phyloP scores from a whole-genome alignment of 2,329 filamentous ascomycete genomes.

The Penicillium fuscoglaucum region DNA sequence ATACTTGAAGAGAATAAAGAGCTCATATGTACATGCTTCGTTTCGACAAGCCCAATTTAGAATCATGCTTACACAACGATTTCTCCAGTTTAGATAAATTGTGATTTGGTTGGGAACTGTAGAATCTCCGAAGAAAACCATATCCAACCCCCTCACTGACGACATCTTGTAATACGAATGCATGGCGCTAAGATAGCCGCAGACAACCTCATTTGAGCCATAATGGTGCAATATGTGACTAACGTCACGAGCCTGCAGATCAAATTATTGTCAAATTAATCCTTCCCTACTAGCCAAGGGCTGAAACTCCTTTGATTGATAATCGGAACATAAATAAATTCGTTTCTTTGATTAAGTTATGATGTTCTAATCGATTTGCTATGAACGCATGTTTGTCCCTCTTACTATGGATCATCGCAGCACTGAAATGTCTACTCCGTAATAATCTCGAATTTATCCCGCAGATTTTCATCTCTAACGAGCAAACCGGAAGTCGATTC shows the following conservation, averaged over 20 bases:
- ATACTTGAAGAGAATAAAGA: background rate
- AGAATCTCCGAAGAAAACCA: background rate
- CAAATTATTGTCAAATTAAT: background rate
- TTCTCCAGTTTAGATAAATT: too few species aligned
- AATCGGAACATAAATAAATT: background rate
- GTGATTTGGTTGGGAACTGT: too few species aligned
- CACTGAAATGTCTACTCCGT: background rate
- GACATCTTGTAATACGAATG: background rate
- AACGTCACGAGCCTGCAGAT: background rate
- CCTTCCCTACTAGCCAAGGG: too few species aligned
- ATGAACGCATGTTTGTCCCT: background rate
- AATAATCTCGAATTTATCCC: background rate
- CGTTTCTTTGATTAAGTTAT: background rate
- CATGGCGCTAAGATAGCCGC: background rate
- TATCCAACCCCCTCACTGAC: background rate
- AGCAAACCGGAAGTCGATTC: conserved; percentile 37
- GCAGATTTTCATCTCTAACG: conserved; percentile 4
- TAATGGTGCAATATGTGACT: background rate
- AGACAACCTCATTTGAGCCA: background rate
- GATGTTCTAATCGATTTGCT: background rate
- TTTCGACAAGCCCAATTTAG: background rate
- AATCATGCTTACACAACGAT: background rate
- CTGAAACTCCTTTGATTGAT: too few species aligned
- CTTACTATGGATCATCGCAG: background rate
- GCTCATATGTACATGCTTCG: background rate